Conservation (phyloP, 257 asterid genomes). For the Rubia yunnanensis region DNA sequence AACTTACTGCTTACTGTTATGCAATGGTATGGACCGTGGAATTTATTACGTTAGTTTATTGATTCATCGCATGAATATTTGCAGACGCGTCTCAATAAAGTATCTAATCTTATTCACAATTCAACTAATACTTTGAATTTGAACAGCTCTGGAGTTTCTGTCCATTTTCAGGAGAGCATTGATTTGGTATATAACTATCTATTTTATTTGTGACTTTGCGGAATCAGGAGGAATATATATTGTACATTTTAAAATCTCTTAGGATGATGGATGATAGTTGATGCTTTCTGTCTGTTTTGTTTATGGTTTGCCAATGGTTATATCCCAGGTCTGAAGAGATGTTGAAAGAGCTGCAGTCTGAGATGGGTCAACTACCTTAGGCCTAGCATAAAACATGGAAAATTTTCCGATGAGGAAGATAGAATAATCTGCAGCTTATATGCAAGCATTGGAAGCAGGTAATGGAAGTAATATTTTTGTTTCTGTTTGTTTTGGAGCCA, state of each 20-base stretch:
- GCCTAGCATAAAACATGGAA: slow-evolving; percentile 81
- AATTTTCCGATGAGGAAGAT: slow-evolving; percentile 84
- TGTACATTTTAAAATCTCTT: slow-evolving; percentile 10
- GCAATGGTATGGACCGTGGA: not conserved
- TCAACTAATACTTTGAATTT: slow-evolving; percentile 90
- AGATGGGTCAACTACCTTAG: slow-evolving; percentile 90
- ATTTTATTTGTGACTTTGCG: not conserved
- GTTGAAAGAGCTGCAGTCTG: slow-evolving; percentile 88
- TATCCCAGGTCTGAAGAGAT: slow-evolving; percentile 77
- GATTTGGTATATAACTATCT: slow-evolving; percentile 46
- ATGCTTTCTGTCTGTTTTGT: too few species aligned
- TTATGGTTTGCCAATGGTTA: too few species aligned
- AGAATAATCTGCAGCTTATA: slow-evolving; percentile 61
- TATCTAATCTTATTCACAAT: slow-evolving; percentile 95
- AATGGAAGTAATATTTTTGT: not conserved
- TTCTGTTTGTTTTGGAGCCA: not conserved
- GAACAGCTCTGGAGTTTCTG: slow-evolving; percentile 95
- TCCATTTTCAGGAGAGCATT: slow-evolving; percentile 85
- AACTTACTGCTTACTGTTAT: not conserved
- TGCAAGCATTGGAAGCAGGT: slow-evolving; percentile 94
- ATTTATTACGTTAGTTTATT: not conserved
- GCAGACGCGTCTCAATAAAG: slow-evolving; percentile 98
- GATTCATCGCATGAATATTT: not conserved
- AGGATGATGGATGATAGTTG: slow-evolving; percentile 98
- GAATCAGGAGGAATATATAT: slow-evolving; percentile 1